These are phyloP conservation scores for Nakaseomyces bracarensis DNA, from an alignment of 1,139 yeast genomes.

Conservation along the genomic window DNA sequence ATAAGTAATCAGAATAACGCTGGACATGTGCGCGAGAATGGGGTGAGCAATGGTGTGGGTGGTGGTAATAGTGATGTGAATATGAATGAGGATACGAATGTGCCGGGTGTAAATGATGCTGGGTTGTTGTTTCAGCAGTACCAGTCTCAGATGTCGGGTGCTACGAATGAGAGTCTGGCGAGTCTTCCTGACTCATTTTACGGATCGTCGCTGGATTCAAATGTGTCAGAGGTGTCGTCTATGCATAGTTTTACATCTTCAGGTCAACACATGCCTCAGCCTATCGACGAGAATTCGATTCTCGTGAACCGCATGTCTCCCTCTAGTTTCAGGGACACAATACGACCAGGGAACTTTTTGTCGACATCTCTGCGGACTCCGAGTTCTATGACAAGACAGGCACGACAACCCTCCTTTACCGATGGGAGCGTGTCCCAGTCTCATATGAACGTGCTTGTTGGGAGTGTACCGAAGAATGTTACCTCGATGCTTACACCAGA, in stretches of 20 bases:
- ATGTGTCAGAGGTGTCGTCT: constrained; percentile 2
- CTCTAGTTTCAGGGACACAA: constrained; percentile 4
- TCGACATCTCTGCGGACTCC: constrained; percentile 26
- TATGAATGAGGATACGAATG: neutral
- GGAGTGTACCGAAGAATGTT: constrained; percentile 19
- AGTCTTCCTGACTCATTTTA: constrained; percentile 4
- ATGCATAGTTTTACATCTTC: constrained; percentile 2
- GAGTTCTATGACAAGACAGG: constrained; percentile 1
- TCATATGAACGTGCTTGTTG: constrained; percentile 5
- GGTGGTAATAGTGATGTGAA: neutral
- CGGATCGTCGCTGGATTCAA: constrained; percentile 5
- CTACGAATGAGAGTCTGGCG: constrained; percentile 2
- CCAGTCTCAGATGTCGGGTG: neutral
- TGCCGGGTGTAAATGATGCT: neutral
- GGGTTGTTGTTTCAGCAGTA: constrained; percentile 2
- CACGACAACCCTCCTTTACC: constrained; percentile 1
- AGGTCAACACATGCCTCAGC: neutral
- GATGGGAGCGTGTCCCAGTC: constrained; percentile 1
- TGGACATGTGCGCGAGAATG: neutral
- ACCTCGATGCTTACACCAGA: constrained; percentile 46
- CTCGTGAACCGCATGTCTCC: constrained; percentile 5
- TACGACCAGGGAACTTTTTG: constrained; percentile 24
- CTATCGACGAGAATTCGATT: constrained; percentile 5
- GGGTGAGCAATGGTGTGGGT: neutral
- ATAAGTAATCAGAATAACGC: neutral